Evolutionary conservation across 1,284 basidiomycete genomes (phyloP), one percentile per base, ranked within the genome.

Genomic region (Puccinia horiana): DNA sequence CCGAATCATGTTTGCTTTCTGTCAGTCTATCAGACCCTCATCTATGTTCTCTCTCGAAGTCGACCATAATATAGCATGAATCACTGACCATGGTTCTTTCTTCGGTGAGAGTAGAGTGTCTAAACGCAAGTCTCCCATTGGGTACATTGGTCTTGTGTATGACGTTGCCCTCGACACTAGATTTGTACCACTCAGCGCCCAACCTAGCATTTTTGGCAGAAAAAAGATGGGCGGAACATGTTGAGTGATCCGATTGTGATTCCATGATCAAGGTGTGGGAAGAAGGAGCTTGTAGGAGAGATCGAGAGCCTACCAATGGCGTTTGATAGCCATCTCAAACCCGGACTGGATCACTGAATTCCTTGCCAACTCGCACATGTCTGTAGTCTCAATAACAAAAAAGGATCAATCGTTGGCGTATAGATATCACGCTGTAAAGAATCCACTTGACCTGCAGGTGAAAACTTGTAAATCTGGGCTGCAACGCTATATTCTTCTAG

Each of bases 401-500:
- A n/a, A 14, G 1, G 11, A n/a, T 70, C 12, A 69, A 32, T 4
- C 9, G 29, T 40, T 52, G 26, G 3, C 44, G 4, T 44, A 52
- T 81, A 4, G 2, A 47, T 23, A 29, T 32, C 20, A 54, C 42
- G 35, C 26, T 29, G 42, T 29, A 9, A 32, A 82, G 77, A 26
- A 67, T 20, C 63, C 37, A 67, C 61, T 58, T 67, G 32, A 82
- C 81, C 81, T 54, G 81, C 81, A 23, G 81, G 81, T 2, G 81
- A 82, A 37, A 82, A 73, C 52, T 42, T 16, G 86, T 91, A 86
- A 84, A 93, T 93, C 88, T 97, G 95, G 14, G 97, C 96, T 9
- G 97, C 97, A 11, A 99, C 96, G 82, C 93, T 95, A 87, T 99
- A 99, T 86, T 99, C 97, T 86, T 99, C 97, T 80, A 99, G 88